Percentiles rank a stretch among this genome's conserved stretches.
These are phyloP conservation scores for Lodderomyces metapsilosis DNA, from an alignment of 1,139 yeast genomes.

Conservation along the genomic window DNA sequence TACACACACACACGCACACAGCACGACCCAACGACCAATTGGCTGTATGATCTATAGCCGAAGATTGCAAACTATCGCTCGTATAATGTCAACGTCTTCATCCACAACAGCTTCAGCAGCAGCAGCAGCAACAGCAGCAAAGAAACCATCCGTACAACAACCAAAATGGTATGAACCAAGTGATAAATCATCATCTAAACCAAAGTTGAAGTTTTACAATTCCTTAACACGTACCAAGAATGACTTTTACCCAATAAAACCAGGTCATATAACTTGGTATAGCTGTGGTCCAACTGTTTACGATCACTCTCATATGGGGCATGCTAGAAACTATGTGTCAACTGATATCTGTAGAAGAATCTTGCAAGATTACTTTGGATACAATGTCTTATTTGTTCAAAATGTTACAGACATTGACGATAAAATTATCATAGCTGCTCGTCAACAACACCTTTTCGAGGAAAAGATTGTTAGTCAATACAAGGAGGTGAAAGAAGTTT, in stretches of 20 bases:
- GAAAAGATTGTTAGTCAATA: slow-evolving; percentile 42
- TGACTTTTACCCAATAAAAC: slow-evolving; percentile 64
- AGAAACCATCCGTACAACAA: slow-evolving; percentile 32
- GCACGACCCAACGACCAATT: too few species aligned
- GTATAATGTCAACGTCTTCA: slow-evolving; percentile 1
- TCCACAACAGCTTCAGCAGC: not conserved
- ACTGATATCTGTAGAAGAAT: slow-evolving; percentile 91
- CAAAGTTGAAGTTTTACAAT: slow-evolving; percentile 54
- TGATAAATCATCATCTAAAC: slow-evolving; percentile 15
- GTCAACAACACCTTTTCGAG: slow-evolving; percentile 81
- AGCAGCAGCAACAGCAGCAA: slow-evolving; percentile 14
- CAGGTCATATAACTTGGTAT: slow-evolving; percentile 83
- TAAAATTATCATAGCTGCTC: slow-evolving; percentile 89
- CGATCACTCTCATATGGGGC: slow-evolving; percentile 98
- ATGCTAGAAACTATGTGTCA: slow-evolving; percentile 94
- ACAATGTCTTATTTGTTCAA: slow-evolving; percentile 82
- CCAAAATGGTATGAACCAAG: slow-evolving; percentile 41
- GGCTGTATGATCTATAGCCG: slow-evolving; percentile 3
- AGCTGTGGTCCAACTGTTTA: slow-evolving; percentile 99
- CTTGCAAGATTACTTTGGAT: slow-evolving; percentile 86
- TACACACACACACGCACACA: too few species aligned
- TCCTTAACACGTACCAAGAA: slow-evolving; percentile 81
- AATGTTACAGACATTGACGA: slow-evolving; percentile 98
- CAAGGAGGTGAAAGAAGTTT: slow-evolving; percentile 33
- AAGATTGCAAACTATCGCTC: not conserved